These are phyloP conservation scores for Epichloe uncinata DNA, from an alignment of 2,329 filamentous ascomycete genomes.

Conservation along the genomic window DNA sequence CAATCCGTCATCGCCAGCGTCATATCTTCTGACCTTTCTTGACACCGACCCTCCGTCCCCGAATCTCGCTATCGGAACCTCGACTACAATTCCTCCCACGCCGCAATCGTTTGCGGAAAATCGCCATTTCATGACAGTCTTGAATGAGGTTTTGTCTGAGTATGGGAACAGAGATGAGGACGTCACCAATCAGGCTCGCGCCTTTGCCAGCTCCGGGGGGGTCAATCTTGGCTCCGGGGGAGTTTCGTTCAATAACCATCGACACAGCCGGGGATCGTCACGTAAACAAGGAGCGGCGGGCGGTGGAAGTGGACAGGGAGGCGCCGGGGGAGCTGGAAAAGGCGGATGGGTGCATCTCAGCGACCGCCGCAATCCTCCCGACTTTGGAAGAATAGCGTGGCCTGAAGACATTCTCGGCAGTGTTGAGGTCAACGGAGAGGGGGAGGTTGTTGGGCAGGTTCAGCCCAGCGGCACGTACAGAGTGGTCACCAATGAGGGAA, in stretches of 20 bases:
- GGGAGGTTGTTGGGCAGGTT: constrained; percentile 43
- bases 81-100: constrained; percentile 45
- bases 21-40: constrained; percentile 45
- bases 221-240: constrained; percentile 40
- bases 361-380: constrained; percentile 49
- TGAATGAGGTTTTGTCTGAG: constrained; percentile 41
- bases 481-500: constrained; percentile 50
- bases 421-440: constrained; percentile 46
- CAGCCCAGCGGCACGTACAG: constrained; percentile 51
- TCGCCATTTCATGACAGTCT: constrained; percentile 41
- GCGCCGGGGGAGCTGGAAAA: constrained; percentile 45
- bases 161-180: constrained; percentile 44
- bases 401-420: constrained; percentile 59
- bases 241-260: constrained; percentile 32
- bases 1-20: constrained; percentile 28
- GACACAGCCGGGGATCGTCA: constrained; percentile 19
- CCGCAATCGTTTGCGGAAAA: constrained; percentile 48
- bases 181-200: constrained; percentile 42
- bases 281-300: constrained; percentile 29
- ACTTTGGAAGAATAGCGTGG: constrained; percentile 55
- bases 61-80: constrained; percentile 44
- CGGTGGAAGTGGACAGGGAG: constrained; percentile 47
- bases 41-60: constrained; percentile 40
- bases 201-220: constrained; percentile 46
- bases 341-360: constrained; percentile 54